These are phyloP conservation scores for Nakaseomyces uthaithaninus DNA, from an alignment of 1,139 yeast species.

Conservation along the genomic window DNA sequence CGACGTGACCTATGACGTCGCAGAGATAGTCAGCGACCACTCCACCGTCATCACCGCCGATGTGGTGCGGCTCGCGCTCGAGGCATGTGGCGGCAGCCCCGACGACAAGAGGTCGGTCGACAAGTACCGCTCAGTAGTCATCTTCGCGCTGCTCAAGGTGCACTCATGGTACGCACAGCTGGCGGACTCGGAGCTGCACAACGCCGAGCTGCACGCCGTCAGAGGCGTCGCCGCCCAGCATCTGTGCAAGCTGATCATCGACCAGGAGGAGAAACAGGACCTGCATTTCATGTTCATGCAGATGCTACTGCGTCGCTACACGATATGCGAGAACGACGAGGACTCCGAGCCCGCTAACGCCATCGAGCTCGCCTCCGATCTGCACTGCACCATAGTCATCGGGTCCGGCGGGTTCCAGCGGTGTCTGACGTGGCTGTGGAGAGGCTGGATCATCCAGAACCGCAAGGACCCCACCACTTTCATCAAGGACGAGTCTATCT, in stretches of 20 bases:
- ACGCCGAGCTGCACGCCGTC: constrained; percentile 52
- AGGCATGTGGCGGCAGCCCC: constrained; percentile 79
- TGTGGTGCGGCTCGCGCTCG: constrained; percentile 51
- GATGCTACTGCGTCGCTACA: constrained; percentile 69
- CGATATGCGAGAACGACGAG: constrained; percentile 53
- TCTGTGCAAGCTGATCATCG: constrained; percentile 63
- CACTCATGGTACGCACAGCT: constrained; percentile 68
- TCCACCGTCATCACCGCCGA: constrained; percentile 54
- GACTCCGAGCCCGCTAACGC: constrained; percentile 63
- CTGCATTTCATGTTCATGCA: constrained; percentile 61
- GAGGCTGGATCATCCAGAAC: constrained; percentile 84
- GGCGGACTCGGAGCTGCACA: constrained; percentile 54
- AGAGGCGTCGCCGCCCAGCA: constrained; percentile 65
- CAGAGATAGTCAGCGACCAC: constrained; percentile 46
- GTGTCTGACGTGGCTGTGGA: constrained; percentile 84
- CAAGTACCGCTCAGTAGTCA: constrained; percentile 58
- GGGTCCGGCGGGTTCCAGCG: constrained; percentile 77
- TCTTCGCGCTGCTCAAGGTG: constrained; percentile 67
- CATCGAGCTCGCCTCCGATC: constrained; percentile 76
- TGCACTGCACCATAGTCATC: constrained; percentile 71
- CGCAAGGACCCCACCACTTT: constrained; percentile 62
- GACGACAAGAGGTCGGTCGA: constrained; percentile 50
- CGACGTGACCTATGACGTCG: constrained; percentile 51
- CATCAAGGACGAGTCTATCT: constrained; percentile 52
- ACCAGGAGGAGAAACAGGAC: constrained; percentile 45